These are phyloP conservation scores for Angomonas deanei DNA, from an alignment of 208 protist genomes.

Conservation along the genomic window DNA sequence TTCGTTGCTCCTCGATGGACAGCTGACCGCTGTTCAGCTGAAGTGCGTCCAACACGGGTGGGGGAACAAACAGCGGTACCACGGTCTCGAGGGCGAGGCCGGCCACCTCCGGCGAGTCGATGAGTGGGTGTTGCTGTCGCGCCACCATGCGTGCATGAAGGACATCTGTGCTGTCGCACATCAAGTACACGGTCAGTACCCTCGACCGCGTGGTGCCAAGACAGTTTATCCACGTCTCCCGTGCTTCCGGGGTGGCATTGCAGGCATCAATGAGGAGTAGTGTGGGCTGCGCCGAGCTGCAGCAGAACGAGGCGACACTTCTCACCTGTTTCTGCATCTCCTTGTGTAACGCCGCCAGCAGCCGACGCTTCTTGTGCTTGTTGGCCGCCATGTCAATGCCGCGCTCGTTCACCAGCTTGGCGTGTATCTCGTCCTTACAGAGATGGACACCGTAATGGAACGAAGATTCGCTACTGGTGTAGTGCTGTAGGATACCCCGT, in stretches of 20 bases:
- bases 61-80: not conserved
- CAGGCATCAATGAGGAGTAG: conserved; percentile 81
- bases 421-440: conserved; percentile 45
- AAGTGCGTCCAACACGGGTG: not conserved
- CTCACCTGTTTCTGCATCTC: conserved; percentile 12
- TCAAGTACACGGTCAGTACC: not conserved
- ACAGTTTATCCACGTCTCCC: conserved; percentile 23
- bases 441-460: conserved; percentile 48
- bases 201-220: not conserved
- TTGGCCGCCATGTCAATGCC: conserved; percentile 38
- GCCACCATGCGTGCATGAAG: not conserved
- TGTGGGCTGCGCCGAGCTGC: conserved; percentile 8
- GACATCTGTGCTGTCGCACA: not conserved
- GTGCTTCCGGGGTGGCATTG: conserved; percentile 40
- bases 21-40: not conserved
- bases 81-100: not conserved
- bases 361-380: conserved; percentile 65
- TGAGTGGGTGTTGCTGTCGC: not conserved
- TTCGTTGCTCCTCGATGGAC: not conserved
- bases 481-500: conserved; percentile 5
- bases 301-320: conserved; percentile 16
- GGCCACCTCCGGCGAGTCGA: not conserved
- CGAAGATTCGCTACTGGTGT: conserved; percentile 5
- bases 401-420: conserved; percentile 19
- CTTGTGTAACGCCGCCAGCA: conserved; percentile 38